Base-by-base conservation (phyloP, 140 eudicot species). In the Flaveria floridana region DNA sequence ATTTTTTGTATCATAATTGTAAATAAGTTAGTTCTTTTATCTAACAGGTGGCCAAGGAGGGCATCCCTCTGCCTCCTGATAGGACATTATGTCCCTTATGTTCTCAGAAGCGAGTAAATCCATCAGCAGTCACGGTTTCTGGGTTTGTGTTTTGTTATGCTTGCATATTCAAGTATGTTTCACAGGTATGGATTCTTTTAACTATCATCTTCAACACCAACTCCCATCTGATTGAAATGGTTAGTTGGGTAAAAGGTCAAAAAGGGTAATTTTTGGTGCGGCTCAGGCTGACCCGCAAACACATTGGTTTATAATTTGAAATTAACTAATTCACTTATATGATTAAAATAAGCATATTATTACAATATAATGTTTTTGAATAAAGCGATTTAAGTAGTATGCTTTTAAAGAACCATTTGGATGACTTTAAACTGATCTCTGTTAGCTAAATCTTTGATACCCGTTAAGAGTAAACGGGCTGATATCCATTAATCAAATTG, bases 91-190 rank as follows among this genome's bases (percentile, higher is more conserved):
- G 99, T 77, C 92, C 99, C 44, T 57, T 94, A 56, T 94, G 99
- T 73, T 86, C 91, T 25, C 91, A 94, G 65, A 90, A 90, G 84
- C 92, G 97, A 2, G 86, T 89, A 81, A 94, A 94, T 84, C 92
- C 99, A 30, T 88, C 99, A 26, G 95, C 87, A 30, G 69, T 94
- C 75, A 85, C 97, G 23, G 96, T 87, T 75, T 94, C 99, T 19
- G 99, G 99, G 47, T 94, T 90, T 79, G 99, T 94, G 69, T 94
- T 90, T 81, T 94, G 99, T 77, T 94, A 94, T 76, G 86, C 97
- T 84, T 94, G 99, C 84, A 72, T 94, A 75, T 94, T 90, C 79
- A 90, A 90, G 84, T 94, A 94, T 81, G 91, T 89, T 85, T 80
- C 87, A 55, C 99, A 94, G 99, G 99, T 94, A 70, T 64, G 77